A percentile compares a stretch with the other conserved stretches of the same genome.
phyloP scores from a whole-genome alignment of 2,329 filamentous ascomycete genomes.

The Calonectria pseudoreteaudii region DNA sequence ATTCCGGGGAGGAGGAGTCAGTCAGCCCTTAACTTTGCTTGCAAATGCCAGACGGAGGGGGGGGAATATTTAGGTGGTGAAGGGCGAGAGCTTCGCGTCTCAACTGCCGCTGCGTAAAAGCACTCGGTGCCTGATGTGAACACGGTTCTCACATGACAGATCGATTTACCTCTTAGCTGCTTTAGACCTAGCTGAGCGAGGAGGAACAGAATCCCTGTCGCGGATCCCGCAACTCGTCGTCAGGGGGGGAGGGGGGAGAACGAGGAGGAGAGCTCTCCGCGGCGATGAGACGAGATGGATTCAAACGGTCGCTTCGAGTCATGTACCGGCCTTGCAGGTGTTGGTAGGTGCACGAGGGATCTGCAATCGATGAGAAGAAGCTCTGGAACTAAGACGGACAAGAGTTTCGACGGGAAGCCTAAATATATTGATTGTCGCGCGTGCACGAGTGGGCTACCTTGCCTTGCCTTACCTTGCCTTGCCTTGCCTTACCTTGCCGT shows the following conservation, averaged over 20 bases:
- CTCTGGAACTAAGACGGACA: not conserved
- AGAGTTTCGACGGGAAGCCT: not conserved
- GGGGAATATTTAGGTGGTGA: not conserved
- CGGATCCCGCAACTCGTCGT: not conserved
- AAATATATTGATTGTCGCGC: constrained; percentile 6
- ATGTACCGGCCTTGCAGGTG: not conserved
- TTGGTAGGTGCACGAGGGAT: not conserved
- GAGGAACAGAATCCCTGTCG: not conserved
- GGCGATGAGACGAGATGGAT: not conserved
- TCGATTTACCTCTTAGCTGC: not conserved
- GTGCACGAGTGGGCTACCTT: not conserved
- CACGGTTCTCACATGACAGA: constrained; percentile 2
- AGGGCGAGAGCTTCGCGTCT: not conserved
- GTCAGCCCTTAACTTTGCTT: not conserved
- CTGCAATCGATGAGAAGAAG: not conserved
- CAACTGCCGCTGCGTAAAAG: not conserved
- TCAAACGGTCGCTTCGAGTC: not conserved
- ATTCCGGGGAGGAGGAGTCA: not conserved
- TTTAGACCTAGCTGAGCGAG: not conserved
- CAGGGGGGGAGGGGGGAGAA: not conserved
- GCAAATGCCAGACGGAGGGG: not conserved
- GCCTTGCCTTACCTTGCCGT: not conserved
- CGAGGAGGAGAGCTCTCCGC: not conserved
- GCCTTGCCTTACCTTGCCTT: not conserved
- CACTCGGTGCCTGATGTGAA: not conserved